Evolutionary conservation across 2,329 filamentous ascomycete genomes (phyloP).

Genomic region (Didymellaceae sp.): DNA sequence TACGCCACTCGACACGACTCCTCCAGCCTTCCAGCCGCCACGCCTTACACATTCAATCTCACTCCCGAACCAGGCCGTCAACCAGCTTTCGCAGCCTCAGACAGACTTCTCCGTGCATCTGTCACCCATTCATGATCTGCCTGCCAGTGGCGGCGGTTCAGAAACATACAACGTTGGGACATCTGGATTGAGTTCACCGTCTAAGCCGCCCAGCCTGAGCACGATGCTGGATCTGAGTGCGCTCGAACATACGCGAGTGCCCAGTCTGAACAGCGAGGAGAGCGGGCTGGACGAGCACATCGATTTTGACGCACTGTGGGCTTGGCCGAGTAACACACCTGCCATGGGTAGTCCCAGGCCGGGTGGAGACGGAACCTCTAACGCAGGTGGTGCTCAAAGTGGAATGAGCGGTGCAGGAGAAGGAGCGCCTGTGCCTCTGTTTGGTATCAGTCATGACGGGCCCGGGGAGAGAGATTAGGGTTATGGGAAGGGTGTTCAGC

Average conservation of each 20-base stretch:
- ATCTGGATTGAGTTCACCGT: conserved; percentile 15
- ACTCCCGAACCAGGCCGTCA: background rate
- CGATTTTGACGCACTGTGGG: conserved; percentile 52
- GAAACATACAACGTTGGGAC: background rate
- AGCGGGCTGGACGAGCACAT: conserved; percentile 49
- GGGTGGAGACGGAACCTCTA: conserved; percentile 15
- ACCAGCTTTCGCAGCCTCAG: conserved; percentile 17
- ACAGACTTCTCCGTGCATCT: conserved; percentile 40
- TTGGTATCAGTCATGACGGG: conserved; percentile 34
- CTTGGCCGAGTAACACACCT: conserved; percentile 48
- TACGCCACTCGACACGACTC: conserved; percentile 27
- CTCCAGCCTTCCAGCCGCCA: conserved; percentile 11
- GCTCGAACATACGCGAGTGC: conserved; percentile 42
- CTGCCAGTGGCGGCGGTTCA: conserved; percentile 6
- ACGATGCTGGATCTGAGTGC: conserved; percentile 48
- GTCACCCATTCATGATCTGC: conserved; percentile 38
- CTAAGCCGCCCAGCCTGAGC: conserved; percentile 38
- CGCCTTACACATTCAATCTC: conserved; percentile 6
- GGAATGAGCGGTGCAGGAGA: conserved; percentile 24
- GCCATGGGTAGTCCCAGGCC: conserved; percentile 38
- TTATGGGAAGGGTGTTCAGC: background rate
- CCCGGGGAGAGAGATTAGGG: conserved; percentile 5
- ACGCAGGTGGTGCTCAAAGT: conserved; percentile 32
- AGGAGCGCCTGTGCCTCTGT: conserved; percentile 41
- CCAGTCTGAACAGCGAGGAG: conserved; percentile 42